Evolutionary conservation across 2,329 filamentous ascomycete genomes (phyloP), one percentile per base, ranked within the genome.

Genomic region (Fusarium austroafricanum): DNA sequence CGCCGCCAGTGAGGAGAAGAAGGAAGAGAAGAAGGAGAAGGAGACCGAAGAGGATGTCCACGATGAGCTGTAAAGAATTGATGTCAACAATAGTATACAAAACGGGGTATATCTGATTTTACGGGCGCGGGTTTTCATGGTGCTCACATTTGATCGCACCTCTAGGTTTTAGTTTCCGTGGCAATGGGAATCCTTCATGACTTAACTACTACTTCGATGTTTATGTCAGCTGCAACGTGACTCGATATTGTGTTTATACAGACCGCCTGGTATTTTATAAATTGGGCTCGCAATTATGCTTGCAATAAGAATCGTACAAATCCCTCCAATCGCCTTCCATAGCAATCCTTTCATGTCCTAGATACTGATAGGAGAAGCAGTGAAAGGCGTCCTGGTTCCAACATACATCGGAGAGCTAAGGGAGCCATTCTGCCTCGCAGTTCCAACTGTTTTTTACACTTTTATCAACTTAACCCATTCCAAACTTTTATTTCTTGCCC

Each of bases 51-150:
- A 85, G 78, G 81, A 82, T 43, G 77, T 71, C 35, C 91, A 93
- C 76, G 92, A 95, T 76, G 92, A 95, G 84, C 84, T 95, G 85
- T 95, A 92, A 84, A 85, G 52, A 57, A 38, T 52, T 71, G 63
- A 71, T 69, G 67, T 71, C 68, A 70, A 68, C 68, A 70, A 71
- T 71, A 66, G 67, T 71, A 62, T 50, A 62, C 53, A 66, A 71
- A 77, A 74, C 71, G 71, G 70, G 73, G 70, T 67, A 72, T 68
- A 72, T 75, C 68, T 76, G 76, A 73, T 73, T 75, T 76, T 68
- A 75, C 49, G 69, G 76, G 76, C 77, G 73, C 72, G 63, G 73
- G 75, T 72, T 76, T 73, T 73, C 57, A 71, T 72, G 71, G 72
- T 72, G 71, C 67, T 61, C 54, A 61, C 53, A 68, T 61, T 68